A percentile compares a stretch with the other conserved stretches of the same genome.
Evolutionary conservation across 1,139 yeast genomes (phyloP).

Genomic region (Pichia cactophila): DNA sequence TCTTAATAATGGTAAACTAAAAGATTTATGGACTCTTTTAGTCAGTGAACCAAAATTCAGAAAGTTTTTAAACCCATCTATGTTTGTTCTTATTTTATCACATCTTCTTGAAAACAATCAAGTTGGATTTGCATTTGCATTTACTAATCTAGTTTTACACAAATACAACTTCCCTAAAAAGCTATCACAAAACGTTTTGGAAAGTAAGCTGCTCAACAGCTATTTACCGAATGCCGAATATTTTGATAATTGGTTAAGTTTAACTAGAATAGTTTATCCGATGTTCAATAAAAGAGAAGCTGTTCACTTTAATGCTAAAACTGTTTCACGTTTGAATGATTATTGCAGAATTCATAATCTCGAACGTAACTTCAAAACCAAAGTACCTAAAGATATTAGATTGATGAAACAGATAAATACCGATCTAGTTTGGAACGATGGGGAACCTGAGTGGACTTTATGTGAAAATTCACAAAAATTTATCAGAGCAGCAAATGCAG

Average conservation of each 20-base stretch:
- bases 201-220: conserved; percentile 15
- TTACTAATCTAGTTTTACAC: conserved; percentile 13
- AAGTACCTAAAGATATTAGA: conserved; percentile 1
- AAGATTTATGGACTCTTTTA: conserved; percentile 17
- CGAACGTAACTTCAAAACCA: conserved; percentile 4
- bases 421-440: conserved; percentile 17
- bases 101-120: conserved; percentile 18
- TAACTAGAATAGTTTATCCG: conserved; percentile 12
- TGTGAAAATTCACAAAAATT: conserved; percentile 14
- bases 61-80: conserved; percentile 10
- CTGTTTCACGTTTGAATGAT: conserved; percentile 15
- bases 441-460: conserved; percentile 11
- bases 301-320: conserved; percentile 8
- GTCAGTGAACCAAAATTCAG: neutral
- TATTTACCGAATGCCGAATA: conserved; percentile 15
- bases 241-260: conserved; percentile 21
- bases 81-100: conserved; percentile 16
- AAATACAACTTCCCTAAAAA: conserved; percentile 3
- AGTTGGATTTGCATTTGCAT: conserved; percentile 21
- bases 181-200: conserved; percentile 11
- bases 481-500: conserved; percentile 13
- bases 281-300: conserved; percentile 3
- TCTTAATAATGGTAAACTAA: conserved; percentile 11
- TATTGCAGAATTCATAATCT: conserved; percentile 20
- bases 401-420: conserved; percentile 11